phyloP scores from a whole-genome alignment of 202 grass and related monocot species.

The Panicum hallii region DNA sequence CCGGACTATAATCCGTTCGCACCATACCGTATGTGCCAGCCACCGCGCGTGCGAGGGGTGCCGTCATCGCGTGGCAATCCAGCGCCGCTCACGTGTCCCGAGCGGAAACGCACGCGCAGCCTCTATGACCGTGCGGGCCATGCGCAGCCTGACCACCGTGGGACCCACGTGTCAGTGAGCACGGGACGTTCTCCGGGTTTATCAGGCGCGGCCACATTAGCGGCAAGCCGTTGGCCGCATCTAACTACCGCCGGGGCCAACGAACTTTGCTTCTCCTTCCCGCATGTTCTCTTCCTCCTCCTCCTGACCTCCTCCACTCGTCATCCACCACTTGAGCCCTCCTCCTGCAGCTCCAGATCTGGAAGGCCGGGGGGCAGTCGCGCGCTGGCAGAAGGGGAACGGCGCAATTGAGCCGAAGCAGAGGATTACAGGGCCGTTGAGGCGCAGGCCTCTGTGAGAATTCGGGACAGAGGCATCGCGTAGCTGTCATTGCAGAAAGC shows the following conservation, averaged over 20 bases:
- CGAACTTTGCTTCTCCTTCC: slow-evolving; percentile 50
- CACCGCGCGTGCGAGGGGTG: slow-evolving; percentile 13
- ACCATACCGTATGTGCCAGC: slow-evolving; percentile 5
- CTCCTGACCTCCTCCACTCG: slow-evolving; percentile 7
- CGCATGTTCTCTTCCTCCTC: slow-evolving; percentile 38
- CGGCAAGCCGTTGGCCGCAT: slow-evolving; percentile 44
- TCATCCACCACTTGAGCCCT: not conserved
- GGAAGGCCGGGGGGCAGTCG: not conserved
- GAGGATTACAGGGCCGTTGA: not conserved
- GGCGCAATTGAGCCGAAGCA: not conserved
- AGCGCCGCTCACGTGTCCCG: not conserved
- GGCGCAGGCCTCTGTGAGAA: not conserved
- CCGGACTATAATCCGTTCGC: too few species aligned
- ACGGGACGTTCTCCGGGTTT: not conserved
- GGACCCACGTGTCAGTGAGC: slow-evolving; percentile 28
- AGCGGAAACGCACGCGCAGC: not conserved
- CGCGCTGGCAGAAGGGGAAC: not conserved
- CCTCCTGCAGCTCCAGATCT: slow-evolving; percentile 34
- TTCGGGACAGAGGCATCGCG: not conserved
- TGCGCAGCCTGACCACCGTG: accelerated
- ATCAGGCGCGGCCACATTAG: not conserved
- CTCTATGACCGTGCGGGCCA: slow-evolving; percentile 28
- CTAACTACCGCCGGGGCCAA: slow-evolving; percentile 51
- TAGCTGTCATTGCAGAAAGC: not conserved
- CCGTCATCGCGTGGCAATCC: not conserved